Evolutionary conservation across 2,329 filamentous ascomycete genomes (phyloP).

Genomic region (Pyrenophora seminiperda): DNA sequence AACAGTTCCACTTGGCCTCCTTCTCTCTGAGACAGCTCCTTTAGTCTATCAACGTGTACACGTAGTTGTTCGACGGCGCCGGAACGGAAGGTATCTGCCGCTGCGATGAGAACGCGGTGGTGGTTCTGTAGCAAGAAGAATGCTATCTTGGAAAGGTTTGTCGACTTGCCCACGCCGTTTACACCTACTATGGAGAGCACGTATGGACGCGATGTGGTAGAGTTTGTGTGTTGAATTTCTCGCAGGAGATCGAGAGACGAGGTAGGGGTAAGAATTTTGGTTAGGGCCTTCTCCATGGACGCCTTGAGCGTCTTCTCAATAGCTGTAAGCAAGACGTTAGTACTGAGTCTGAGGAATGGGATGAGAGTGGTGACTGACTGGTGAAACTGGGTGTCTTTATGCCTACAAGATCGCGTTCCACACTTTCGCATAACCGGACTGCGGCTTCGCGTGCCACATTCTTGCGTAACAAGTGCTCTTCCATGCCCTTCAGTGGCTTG

Average conservation of each 20-base stretch:
- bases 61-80: conserved; percentile 96
- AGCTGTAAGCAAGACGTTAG: conserved; percentile 47
- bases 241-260: conserved; percentile 92
- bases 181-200: conserved; percentile 98
- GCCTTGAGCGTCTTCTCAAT: conserved; percentile 81
- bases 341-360: neutral
- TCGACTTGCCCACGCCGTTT: conserved; percentile 98
- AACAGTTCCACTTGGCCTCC: conserved; percentile 83
- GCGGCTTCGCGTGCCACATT: conserved; percentile 96
- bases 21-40: conserved; percentile 84
- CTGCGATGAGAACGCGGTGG: conserved; percentile 90
- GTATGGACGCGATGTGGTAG: conserved; percentile 74
- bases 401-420: conserved; percentile 86
- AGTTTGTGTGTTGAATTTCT: conserved; percentile 78
- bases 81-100: conserved; percentile 95
- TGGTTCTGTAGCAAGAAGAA: conserved; percentile 98
- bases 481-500: conserved; percentile 93
- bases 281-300: conserved; percentile 89
- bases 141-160: conserved; percentile 95
- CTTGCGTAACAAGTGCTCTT: conserved; percentile 91
- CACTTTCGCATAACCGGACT: conserved; percentile 85
- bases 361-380: conserved; percentile 50
- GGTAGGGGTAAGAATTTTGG: conserved; percentile 94
- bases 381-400: conserved; percentile 93
- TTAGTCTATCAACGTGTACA: conserved; percentile 91